Evolutionary conservation across 257 asterid species (phyloP), one percentile per base, ranked within the genome.

Genomic region (Nicotiana sylvestris): DNA sequence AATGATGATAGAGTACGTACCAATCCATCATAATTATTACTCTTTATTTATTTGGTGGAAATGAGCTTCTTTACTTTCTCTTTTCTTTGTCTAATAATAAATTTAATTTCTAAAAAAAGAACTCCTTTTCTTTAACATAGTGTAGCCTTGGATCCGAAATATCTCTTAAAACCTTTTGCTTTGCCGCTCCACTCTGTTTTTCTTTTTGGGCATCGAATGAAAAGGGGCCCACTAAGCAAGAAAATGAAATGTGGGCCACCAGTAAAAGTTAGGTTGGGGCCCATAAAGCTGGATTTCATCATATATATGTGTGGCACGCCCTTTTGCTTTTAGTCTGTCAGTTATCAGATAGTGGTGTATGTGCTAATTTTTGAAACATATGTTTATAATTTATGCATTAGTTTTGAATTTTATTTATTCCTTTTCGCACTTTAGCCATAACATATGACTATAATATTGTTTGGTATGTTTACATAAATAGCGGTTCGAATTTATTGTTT

Each of bases 241-340:
- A 43, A 25, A 69, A 80, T 84, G 83, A 84, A 69, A 39, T 1
- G 82, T 85, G 89, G 90, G 64, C 86, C 89, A 76, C 82, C 58
- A 51, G 51, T 53, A 56, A 89, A 86, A 86, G 85, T 12, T 60
- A 74, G 80, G 46, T 4, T 11, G 74, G 89, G 82, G 84, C 90
- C 93, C 81, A 11, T 5, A 32, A 58, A 80, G 94, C 86, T 88
- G 92, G 87, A 85, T 62, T 84, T 92, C 95, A 92, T 92, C 93
- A 92, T 90, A 33, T 90, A 33, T 76, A 6, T 94, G 92, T 89
- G 53, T 57, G 82, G 55, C 81, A 51, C 57, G 82, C 57, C 53
- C 81, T 64, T 85, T 60, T 69, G 60, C 70, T 68, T 88, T 86
- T 78, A 43, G 49, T 82, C 85, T 80, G 84, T 82, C 51, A 43